These are phyloP conservation scores for Fusarium ramigenum DNA, from an alignment of 2,329 filamentous ascomycete genomes.

Conservation along the genomic window DNA sequence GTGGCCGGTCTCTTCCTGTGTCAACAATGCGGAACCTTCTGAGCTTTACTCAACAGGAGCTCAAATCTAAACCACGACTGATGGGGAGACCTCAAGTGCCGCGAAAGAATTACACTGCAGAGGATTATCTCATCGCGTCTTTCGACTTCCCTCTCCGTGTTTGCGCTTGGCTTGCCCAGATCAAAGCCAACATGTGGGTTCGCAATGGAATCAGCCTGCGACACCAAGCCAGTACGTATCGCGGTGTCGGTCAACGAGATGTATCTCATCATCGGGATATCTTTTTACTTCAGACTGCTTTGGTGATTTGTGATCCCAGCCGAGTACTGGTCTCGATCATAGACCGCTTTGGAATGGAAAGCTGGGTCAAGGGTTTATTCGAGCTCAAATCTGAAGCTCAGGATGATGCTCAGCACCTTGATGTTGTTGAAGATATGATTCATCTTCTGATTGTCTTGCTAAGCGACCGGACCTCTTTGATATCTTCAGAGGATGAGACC, in stretches of 20 bases:
- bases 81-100: conserved; percentile 69
- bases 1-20: conserved; percentile 77
- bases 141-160: conserved; percentile 95
- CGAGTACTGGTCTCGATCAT: conserved; percentile 88
- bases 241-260: conserved; percentile 87
- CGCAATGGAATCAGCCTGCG: conserved; percentile 95
- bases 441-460: conserved; percentile 91
- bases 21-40: conserved; percentile 75
- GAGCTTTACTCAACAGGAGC: conserved; percentile 74
- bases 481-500: conserved; percentile 72
- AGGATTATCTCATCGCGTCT: conserved; percentile 84
- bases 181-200: conserved; percentile 99
- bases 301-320: conserved; percentile 85
- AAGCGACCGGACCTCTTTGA: conserved; percentile 85
- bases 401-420: conserved; percentile 88
- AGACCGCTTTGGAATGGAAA: conserved; percentile 87
- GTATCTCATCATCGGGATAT: conserved; percentile 95
- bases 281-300: conserved; percentile 88
- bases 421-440: conserved; percentile 95
- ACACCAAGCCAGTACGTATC: conserved; percentile 94
- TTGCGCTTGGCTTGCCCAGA: conserved; percentile 96
- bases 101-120: conserved; percentile 66
- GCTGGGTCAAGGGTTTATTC: conserved; percentile 88
- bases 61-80: conserved; percentile 70
- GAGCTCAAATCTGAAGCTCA: conserved; percentile 76